These are phyloP conservation scores for Juglanconis sp. DNA, from an alignment of 2,329 filamentous ascomycete genomes.

Conservation along the genomic window DNA sequence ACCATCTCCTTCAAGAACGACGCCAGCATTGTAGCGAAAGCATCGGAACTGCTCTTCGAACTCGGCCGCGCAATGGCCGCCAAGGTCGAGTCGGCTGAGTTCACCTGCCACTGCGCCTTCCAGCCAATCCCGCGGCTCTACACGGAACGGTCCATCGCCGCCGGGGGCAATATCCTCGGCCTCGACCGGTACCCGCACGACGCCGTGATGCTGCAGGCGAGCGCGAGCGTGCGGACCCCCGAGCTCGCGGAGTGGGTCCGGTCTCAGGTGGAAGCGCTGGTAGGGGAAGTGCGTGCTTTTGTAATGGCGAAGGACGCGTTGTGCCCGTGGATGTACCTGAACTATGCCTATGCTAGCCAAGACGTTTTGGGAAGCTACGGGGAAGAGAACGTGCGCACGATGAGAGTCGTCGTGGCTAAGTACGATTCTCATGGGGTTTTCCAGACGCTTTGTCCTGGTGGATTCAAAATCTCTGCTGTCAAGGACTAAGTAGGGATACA, in stretches of 20 bases:
- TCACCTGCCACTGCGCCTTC: not conserved
- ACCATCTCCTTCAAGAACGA: conserved; percentile 1
- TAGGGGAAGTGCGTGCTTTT: not conserved
- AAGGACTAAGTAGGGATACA: no score
- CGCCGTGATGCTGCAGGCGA: not conserved
- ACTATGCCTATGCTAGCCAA: not conserved
- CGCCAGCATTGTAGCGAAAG: not conserved
- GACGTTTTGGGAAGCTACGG: not conserved
- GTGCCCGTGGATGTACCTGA: not conserved
- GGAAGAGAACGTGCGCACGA: not conserved
- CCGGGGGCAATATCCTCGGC: not conserved
- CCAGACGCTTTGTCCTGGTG: not conserved
- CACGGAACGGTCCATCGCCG: not conserved
- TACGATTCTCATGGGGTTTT: conserved; percentile 1
- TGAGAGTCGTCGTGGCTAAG: not conserved
- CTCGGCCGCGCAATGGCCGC: not conserved
- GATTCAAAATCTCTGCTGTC: not conserved
- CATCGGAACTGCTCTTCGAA: not conserved
- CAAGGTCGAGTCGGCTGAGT: not conserved
- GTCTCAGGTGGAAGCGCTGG: not conserved
- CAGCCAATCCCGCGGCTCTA: not conserved
- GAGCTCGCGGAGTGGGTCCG: not conserved
- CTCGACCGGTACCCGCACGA: not conserved
- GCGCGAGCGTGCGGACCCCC: not conserved
- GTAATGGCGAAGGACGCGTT: not conserved